These are phyloP conservation scores for Ammopiptanthus mongolicus DNA, from an alignment of 306 rosid species.

Conservation along the genomic window DNA sequence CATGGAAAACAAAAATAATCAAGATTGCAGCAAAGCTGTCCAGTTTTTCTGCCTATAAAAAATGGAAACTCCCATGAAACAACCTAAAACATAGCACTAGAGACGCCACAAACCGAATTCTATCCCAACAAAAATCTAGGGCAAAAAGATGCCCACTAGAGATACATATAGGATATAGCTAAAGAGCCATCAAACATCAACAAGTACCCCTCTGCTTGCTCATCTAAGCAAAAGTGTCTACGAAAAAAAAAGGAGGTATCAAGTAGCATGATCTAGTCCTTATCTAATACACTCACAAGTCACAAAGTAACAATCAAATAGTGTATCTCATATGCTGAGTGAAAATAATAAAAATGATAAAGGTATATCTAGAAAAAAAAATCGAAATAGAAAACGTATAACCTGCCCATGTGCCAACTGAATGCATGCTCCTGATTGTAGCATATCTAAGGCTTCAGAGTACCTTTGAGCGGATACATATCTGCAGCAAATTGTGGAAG, in stretches of 20 bases:
- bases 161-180: not conserved
- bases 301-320: not conserved
- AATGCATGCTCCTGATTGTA: conserved; percentile 81
- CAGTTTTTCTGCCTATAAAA: not conserved
- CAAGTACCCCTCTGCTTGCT: not conserved
- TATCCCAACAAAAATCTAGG: not conserved
- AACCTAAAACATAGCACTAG: not conserved
- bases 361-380: conserved; percentile 6
- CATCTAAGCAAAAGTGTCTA: not conserved
- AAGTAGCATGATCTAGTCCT: not conserved
- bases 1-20: not conserved
- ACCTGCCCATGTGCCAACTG: conserved; percentile 85
- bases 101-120: not conserved
- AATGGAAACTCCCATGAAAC: not conserved
- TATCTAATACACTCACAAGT: too few species aligned
- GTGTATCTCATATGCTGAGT: not conserved
- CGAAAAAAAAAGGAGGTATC: not conserved
- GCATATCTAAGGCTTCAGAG: conserved; percentile 79
- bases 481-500: conserved; percentile 45
- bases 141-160: not conserved
- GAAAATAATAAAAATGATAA: not conserved
- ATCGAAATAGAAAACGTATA: conserved; percentile 8
- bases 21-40: not conserved
- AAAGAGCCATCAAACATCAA: not conserved
- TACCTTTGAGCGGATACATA: conserved; percentile 67